Conservation (phyloP, 2,329 filamentous ascomycete genomes). For the Fusarium lyarnte region DNA sequence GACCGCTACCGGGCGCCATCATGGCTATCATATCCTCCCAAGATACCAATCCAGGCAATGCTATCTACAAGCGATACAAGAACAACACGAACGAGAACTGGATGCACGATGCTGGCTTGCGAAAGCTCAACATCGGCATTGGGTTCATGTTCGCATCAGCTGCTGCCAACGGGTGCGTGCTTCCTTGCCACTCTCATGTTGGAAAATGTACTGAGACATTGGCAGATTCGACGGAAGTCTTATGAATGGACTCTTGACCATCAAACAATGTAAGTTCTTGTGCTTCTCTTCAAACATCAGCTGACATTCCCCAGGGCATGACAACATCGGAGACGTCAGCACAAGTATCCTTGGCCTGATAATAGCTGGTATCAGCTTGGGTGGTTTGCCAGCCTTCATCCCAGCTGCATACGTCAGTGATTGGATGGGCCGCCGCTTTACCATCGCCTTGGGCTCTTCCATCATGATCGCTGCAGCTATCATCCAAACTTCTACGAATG, state of each 20-base stretch:
- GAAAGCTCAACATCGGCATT: slow-evolving; percentile 17
- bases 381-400: slow-evolving; percentile 27
- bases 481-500: slow-evolving; percentile 7
- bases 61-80: slow-evolving; percentile 11
- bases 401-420: slow-evolving; percentile 27
- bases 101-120: slow-evolving; percentile 14
- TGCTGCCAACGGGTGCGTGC: slow-evolving; percentile 14
- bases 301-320: slow-evolving; percentile 1
- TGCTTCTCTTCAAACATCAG: too few species aligned
- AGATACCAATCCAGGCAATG: not conserved
- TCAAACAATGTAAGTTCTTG: not conserved
- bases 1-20: not conserved
- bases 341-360: slow-evolving; percentile 25
- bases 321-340: slow-evolving; percentile 23
- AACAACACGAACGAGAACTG: slow-evolving; percentile 26
- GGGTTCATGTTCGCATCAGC: slow-evolving; percentile 23
- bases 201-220: not conserved
- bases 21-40: not conserved
- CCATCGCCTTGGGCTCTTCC: slow-evolving; percentile 18
- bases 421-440: slow-evolving; percentile 26
- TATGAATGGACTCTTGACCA: slow-evolving; percentile 17
- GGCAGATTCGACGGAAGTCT: slow-evolving; percentile 14
- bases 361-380: slow-evolving; percentile 33
- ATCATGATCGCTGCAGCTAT: slow-evolving; percentile 18
- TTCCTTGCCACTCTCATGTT: fast-evolving